Base-by-base conservation (phyloP, 2,329 filamentous ascomycete genomes). In the Aaosphaeria pasadenensis region DNA sequence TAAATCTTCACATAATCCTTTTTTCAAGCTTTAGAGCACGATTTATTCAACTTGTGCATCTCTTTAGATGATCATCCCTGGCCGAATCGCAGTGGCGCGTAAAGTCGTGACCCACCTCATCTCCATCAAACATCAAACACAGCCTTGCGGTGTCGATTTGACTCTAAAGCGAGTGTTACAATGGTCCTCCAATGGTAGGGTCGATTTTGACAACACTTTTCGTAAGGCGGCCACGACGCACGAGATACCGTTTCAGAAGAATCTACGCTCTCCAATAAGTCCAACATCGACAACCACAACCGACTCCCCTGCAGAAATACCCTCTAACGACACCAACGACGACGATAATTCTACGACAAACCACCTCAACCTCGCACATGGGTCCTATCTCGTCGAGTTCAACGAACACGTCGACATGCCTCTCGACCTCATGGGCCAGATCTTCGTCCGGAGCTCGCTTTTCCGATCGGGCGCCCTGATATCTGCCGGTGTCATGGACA, bases 351-450 rank as follows among this genome's bases (percentile, higher is more conserved):
- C 33, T 4, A 36, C 4, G 33, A 4, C 9, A n/a, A 2, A n/a
- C 7, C n/a, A 36, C n/a, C 7, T 36, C 33, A n/a, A 2, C 2
- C 7, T 36, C 5, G 2, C 44, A 4, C 24, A 5, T 6, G 71
- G 71, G 1, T 54, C 67, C 1, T 75, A 75, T 45, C 50, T 72
- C 7, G 54, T 72, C 29, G 67, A 71, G 6, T 72, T 75, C 57
- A 74, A 74, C 43, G 73, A 76, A 49, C 64, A 55, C 0, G 67
- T 75, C 17, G 45, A 59, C 3, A 61, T 75, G 17, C 73, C 72
- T 9, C 59, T 62, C 0, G 57, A 73, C 51, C 57, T 59, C 45
- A 75, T 75, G 73, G 73, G 62, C 0, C 62, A 62, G 35, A 48
- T 76, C 3, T 71, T 71, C 7, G 57, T 64, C 1, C 53, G 74